Evolutionary conservation across 495 filamentous ascomycete genomes (phyloP), one percentile per base, ranked within the genome.

Genomic region (Saxophila tyrrhenica): DNA sequence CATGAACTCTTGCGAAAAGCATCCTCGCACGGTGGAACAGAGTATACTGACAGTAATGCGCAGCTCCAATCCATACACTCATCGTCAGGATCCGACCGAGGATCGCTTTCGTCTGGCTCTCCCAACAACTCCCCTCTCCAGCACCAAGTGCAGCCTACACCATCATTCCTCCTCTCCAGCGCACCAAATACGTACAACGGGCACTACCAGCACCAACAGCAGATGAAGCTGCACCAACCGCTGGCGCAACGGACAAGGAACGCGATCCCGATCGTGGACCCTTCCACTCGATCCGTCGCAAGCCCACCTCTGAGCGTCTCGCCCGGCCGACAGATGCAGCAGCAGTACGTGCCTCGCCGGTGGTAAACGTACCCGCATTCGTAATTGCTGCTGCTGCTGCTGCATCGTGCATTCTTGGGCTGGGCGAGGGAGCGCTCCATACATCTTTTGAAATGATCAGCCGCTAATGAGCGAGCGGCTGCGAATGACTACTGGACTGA

Each of bases 181-280:
- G 54, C 50, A 47, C 50, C 49, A 11, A 84, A 81, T 48, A 73
- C 83, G 9, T 91, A 85, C 62, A 77, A 85, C 52, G 80, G 65
- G 52, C 68, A 35, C 70, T 60, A 75, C 65, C 67, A 75, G 71
- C 66, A 70, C 63, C 72, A 72, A 43, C 67, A 78, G 48, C 65
- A 77, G 60, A 73, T 87, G 57, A 94, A 88, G 70, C 77, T 87
- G 62, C 87, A 94, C 65, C 92, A 95, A 73, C 86, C 88, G 39
- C 70, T 87, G 50, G 85, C 90, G 51, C 85, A 86, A 54, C 86
- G 94, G 67, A 81, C 84, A 59, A 86, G 91, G 62, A 97, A 95
- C 67, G 88, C 92, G 61, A 99, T 99, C 61, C 94, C 92, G 17
- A 99, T 99, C 67, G 84, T 99, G 72, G 95, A 99, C 77, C 92